These are phyloP conservation scores for Periglandula ipomoeae DNA, from an alignment of 2,329 filamentous ascomycete genomes.

Conservation along the genomic window DNA sequence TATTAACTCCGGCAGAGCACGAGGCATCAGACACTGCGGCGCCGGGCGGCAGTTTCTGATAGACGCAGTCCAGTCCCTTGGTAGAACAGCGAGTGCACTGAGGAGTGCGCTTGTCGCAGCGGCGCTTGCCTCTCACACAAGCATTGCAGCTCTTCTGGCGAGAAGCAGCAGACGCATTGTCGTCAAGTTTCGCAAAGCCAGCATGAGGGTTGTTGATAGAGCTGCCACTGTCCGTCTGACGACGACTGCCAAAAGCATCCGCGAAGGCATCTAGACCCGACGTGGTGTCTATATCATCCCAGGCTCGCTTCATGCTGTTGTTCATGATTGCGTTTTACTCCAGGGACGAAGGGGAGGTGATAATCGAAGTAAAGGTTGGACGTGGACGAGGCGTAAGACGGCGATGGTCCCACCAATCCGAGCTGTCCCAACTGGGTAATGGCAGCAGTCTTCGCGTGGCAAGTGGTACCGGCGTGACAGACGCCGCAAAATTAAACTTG, in stretches of 20 bases:
- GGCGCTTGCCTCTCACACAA: constrained; percentile 37
- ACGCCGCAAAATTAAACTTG: no score
- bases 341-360: background rate
- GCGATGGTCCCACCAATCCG: background rate
- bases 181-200: constrained; percentile 19
- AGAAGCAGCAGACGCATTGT: constrained; percentile 29
- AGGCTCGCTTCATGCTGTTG: constrained; percentile 3
- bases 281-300: constrained; percentile 6
- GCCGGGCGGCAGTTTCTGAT: constrained; percentile 26
- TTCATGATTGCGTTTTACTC: background rate
- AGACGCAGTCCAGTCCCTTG: constrained; percentile 33
- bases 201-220: constrained; percentile 3
- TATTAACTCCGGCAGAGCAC: background rate
- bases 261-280: constrained; percentile 3
- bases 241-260: background rate
- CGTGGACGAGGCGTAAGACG: background rate
- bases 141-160: constrained; percentile 41
- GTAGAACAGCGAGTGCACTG: constrained; percentile 32
- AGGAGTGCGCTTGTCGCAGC: constrained; percentile 36
- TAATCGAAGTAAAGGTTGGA: background rate
- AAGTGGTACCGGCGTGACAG: no score
- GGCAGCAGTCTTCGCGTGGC: no score
- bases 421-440: no score
- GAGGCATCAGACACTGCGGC: constrained; percentile 1
- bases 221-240: background rate